Conservation (phyloP, 2,329 filamentous ascomycete genomes). For the Pseudohalonectria lignicola region DNA sequence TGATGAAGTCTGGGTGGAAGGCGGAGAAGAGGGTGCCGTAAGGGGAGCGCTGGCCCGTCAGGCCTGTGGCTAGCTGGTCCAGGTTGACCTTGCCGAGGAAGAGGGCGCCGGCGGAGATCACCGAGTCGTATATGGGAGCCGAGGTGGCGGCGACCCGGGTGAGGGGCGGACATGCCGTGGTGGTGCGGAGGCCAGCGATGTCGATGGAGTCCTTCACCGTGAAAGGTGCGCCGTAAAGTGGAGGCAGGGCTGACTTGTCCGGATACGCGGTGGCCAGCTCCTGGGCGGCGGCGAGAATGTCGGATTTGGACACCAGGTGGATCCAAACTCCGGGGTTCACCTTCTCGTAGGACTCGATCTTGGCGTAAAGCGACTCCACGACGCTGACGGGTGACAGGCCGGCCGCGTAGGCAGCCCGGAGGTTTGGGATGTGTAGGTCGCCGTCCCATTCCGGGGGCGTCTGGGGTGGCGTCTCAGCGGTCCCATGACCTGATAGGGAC, state of each 20-base stretch:
- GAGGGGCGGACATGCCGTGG: constrained; percentile 31
- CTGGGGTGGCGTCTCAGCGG: not conserved
- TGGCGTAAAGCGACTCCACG: constrained; percentile 1
- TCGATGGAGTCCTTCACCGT: constrained; percentile 47
- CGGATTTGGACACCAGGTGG: not conserved
- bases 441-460: constrained; percentile 20
- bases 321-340: not conserved
- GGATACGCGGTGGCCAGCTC: not conserved
- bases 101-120: constrained; percentile 39
- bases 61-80: constrained; percentile 51
- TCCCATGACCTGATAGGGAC: not conserved
- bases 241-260: constrained; percentile 5
- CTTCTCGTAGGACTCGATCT: constrained; percentile 2
- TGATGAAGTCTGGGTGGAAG: constrained; percentile 14
- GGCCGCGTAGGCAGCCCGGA: constrained; percentile 28
- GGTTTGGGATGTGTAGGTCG: constrained; percentile 25
- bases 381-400: constrained; percentile 21
- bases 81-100: constrained; percentile 48
- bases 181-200: constrained; percentile 35
- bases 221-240: constrained; percentile 45
- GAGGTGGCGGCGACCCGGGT: not conserved
- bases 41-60: constrained; percentile 46
- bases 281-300: not conserved
- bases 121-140: constrained; percentile 4
- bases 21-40: constrained; percentile 36